Evolutionary conservation across 345 rosid genomes (phyloP).

Genomic region (Leavenworthia alabamica): DNA sequence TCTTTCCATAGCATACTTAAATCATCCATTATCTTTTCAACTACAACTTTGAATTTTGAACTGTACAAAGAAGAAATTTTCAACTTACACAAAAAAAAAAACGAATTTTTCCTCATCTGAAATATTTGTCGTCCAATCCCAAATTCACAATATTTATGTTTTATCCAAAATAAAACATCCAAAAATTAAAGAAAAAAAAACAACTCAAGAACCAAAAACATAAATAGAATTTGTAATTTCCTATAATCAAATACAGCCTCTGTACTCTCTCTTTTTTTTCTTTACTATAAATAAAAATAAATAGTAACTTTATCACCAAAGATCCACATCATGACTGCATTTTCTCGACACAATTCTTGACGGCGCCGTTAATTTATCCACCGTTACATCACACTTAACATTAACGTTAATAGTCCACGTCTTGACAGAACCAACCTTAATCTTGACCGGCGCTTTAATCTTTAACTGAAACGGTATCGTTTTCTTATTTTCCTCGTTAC

Average conservation of each 20-base stretch:
- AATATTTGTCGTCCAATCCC: no score
- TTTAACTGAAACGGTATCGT: constrained; percentile 49
- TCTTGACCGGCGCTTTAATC: constrained; percentile 54
- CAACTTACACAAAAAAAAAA: no score
- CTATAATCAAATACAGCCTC: constrained; percentile 10
- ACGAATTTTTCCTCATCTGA: no score
- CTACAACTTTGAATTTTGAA: no score
- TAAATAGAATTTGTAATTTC: neutral
- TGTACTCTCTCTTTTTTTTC: neutral
- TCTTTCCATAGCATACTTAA: no score
- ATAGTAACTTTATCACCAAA: constrained; percentile 36
- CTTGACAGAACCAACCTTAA: constrained; percentile 63
- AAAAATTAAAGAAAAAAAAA: constrained; percentile 8
- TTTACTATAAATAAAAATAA: neutral
- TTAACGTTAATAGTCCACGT: constrained; percentile 69
- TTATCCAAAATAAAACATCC: neutral
- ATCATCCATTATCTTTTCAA: no score
- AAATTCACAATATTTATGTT: no score
- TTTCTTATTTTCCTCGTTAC: constrained; percentile 22
- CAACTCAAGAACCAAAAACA: no score
- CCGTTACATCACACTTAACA: constrained; percentile 61
- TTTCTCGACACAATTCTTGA: constrained; percentile 44
- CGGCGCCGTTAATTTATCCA: constrained; percentile 54
- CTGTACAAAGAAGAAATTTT: no score
- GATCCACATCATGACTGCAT: constrained; percentile 54